Evolutionary conservation across 208 protist species (phyloP).

Genomic region (Phytomonas sp.): DNA sequence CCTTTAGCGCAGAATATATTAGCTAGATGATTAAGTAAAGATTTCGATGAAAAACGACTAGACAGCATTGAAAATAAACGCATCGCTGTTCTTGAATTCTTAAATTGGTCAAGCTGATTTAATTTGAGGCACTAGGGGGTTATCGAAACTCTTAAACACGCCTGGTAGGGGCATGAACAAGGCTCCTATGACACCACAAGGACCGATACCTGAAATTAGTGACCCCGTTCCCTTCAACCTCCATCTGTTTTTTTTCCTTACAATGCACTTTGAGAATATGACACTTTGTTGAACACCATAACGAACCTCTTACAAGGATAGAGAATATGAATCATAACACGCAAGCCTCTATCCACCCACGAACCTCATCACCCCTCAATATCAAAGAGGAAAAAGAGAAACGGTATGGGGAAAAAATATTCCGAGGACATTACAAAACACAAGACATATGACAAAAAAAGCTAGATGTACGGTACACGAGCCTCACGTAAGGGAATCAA

Average conservation of each 20-base stretch:
- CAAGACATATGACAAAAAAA: slow-evolving; percentile 9
- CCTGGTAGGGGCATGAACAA: background rate
- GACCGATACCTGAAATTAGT: background rate
- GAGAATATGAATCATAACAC: background rate
- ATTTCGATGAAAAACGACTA: background rate
- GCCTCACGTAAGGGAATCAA: slow-evolving; percentile 6
- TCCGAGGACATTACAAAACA: background rate
- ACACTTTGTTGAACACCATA: background rate
- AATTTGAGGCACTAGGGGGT: background rate
- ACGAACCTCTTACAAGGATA: background rate
- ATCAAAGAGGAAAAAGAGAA: background rate
- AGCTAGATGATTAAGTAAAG: slow-evolving; percentile 1
- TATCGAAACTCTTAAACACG: background rate
- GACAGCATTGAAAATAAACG: background rate
- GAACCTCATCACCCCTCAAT: background rate
- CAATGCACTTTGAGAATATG: background rate
- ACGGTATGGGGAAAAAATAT: background rate
- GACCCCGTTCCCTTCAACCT: background rate
- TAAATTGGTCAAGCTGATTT: background rate
- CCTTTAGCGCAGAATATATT: background rate
- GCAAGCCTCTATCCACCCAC: background rate
- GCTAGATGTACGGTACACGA: background rate
- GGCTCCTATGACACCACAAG: background rate
- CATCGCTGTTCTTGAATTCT: background rate
- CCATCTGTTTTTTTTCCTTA: background rate